phyloP scores from a whole-genome alignment of 2,329 filamentous ascomycete genomes.

The Epicoccum sorghinum region DNA sequence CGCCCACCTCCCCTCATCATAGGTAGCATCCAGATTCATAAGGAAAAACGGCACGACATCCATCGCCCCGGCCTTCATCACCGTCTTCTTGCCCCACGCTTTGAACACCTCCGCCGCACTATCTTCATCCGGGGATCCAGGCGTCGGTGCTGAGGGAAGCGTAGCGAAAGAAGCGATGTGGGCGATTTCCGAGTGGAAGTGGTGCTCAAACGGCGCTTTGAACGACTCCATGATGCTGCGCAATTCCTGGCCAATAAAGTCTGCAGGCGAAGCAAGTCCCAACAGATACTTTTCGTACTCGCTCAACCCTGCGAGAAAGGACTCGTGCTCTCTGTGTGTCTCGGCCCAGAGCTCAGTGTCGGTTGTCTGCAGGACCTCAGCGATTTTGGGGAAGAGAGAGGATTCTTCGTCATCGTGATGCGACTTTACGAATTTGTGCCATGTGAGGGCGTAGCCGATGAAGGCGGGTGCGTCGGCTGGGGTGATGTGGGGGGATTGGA shows the following conservation, averaged over 20 bases:
- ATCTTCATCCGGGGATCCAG: slow-evolving; percentile 51
- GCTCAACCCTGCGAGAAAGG: slow-evolving; percentile 36
- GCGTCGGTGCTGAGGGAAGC: slow-evolving; percentile 59
- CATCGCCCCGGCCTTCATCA: slow-evolving; percentile 64
- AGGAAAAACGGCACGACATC: slow-evolving; percentile 71
- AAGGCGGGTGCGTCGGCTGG: slow-evolving; percentile 43
- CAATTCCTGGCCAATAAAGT: slow-evolving; percentile 34
- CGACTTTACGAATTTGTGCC: slow-evolving; percentile 43
- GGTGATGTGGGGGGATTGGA: slow-evolving; percentile 44
- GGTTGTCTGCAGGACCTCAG: slow-evolving; percentile 33
- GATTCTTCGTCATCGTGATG: slow-evolving; percentile 48
- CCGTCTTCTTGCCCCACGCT: slow-evolving; percentile 67
- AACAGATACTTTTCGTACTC: slow-evolving; percentile 34
- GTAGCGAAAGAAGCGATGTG: slow-evolving; percentile 46
- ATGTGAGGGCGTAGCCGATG: slow-evolving; percentile 44
- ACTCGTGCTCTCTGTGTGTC: slow-evolving; percentile 43
- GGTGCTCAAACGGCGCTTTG: slow-evolving; percentile 33
- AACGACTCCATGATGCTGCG: slow-evolving; percentile 36
- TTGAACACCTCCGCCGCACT: slow-evolving; percentile 61
- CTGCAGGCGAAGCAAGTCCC: slow-evolving; percentile 21
- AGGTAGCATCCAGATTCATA: slow-evolving; percentile 65
- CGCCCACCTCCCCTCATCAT: slow-evolving; percentile 65
- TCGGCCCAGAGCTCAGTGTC: slow-evolving; percentile 34
- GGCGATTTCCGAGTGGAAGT: slow-evolving; percentile 45
- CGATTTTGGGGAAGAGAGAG: slow-evolving; percentile 44